Evolutionary conservation across 495 filamentous ascomycete species (phyloP).

Genomic region (Penicillium argentinense): DNA sequence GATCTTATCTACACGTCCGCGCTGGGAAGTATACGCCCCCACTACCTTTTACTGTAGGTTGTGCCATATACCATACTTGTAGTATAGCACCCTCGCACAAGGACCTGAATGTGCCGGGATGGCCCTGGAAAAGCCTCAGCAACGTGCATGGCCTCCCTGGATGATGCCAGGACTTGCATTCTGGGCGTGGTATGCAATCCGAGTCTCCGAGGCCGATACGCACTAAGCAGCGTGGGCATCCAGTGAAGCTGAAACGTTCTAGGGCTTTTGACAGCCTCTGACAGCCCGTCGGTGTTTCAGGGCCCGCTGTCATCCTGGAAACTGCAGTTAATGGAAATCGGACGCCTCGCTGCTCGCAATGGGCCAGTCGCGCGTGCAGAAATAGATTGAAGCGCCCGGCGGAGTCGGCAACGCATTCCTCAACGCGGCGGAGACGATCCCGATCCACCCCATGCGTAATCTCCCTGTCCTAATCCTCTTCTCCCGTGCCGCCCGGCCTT

Average conservation of each 20-base stretch:
- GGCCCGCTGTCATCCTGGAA: not conserved
- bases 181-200: not conserved
- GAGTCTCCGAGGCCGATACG: not conserved
- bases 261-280: not conserved
- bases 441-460: constrained; percentile 19
- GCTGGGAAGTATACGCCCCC: too few relatives aligned
- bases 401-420: constrained; percentile 18
- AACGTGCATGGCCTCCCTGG: not conserved
- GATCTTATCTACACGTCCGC: too few relatives aligned
- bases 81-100: too few relatives aligned
- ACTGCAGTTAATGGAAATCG: too few relatives aligned
- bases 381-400: not conserved
- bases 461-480: constrained; percentile 8
- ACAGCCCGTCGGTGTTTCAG: constrained; percentile 8
- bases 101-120: too few relatives aligned
- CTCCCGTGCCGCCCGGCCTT: constrained; percentile 1
- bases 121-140: too few relatives aligned
- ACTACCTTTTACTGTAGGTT: too few relatives aligned
- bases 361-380: not conserved
- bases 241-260: constrained; percentile 9
- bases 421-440: constrained; percentile 18
- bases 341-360: too few relatives aligned
- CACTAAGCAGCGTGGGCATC: not conserved
- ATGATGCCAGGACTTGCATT: not conserved
- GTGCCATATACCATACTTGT: too few relatives aligned